Conservation (phyloP, 1,139 yeast species). For the Pichia sp. region DNA sequence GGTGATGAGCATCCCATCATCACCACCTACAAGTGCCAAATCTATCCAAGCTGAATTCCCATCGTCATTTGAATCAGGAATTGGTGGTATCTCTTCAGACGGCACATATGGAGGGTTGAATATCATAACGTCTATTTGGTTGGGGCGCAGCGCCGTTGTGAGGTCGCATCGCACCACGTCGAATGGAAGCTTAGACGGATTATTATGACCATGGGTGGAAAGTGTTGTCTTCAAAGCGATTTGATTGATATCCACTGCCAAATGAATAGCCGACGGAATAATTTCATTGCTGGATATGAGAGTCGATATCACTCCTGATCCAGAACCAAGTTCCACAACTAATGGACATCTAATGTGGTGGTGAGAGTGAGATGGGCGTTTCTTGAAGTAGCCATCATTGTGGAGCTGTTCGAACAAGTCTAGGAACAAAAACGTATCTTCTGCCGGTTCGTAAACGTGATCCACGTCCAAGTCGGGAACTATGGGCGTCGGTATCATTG, state of each 20-base stretch:
- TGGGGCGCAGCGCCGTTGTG: slow-evolving; percentile 39
- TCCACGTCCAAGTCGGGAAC: slow-evolving; percentile 37
- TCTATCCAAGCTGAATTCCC: slow-evolving; percentile 67
- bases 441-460: slow-evolving; percentile 86
- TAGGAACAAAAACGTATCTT: slow-evolving; percentile 76
- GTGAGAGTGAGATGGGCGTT: slow-evolving; percentile 25
- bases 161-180: slow-evolving; percentile 60
- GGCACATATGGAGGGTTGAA: slow-evolving; percentile 98
- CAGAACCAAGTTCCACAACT: slow-evolving; percentile 84
- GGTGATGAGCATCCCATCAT: slow-evolving; percentile 84
- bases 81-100: slow-evolving; percentile 51
- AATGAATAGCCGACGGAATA: slow-evolving; percentile 40
- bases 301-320: slow-evolving; percentile 82
- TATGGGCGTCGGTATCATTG: slow-evolving; percentile 57
- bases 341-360: too few species aligned
- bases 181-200: slow-evolving; percentile 27
- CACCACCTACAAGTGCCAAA: slow-evolving; percentile 83
- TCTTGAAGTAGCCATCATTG: slow-evolving; percentile 27
- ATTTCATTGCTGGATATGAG: slow-evolving; percentile 50
- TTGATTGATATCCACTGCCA: slow-evolving; percentile 76
- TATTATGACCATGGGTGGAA: slow-evolving; percentile 45
- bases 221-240: slow-evolving; percentile 58
- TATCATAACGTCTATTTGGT: slow-evolving; percentile 57
- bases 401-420: slow-evolving; percentile 70
- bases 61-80: slow-evolving; percentile 37